Evolutionary conservation across 306 rosid species (phyloP).

Genomic region (Cicer yamashitae): DNA sequence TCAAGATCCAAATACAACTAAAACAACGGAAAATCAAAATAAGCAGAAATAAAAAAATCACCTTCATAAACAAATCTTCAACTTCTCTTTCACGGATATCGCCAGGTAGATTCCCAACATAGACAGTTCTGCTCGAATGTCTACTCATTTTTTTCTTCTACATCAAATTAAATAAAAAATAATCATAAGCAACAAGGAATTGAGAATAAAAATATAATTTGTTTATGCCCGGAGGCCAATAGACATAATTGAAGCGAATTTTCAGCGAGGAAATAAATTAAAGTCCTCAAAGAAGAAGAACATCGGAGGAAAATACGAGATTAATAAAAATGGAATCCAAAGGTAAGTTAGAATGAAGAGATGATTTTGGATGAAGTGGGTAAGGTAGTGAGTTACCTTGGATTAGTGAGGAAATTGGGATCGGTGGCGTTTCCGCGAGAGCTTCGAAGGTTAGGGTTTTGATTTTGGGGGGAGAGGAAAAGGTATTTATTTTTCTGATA

Average conservation of each 20-base stretch:
- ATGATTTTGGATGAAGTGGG: neutral
- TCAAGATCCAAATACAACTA: neutral
- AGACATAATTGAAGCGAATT: neutral
- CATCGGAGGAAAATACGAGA: neutral
- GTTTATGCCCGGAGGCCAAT: conserved; percentile 3
- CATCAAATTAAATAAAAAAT: neutral
- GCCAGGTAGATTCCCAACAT: conserved; percentile 98
- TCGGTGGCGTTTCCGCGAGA: conserved; percentile 38
- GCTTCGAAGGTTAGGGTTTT: conserved; percentile 45
- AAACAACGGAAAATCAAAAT: neutral
- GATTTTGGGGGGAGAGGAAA: conserved; percentile 20
- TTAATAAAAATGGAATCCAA: neutral
- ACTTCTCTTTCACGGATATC: conserved; percentile 99
- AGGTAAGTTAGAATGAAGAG: neutral
- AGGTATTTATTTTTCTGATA: neutral
- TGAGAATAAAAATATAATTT: neutral
- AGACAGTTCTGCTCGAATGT: conserved; percentile 86
- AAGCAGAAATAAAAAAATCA: conserved; percentile 11
- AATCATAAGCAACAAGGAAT: neutral
- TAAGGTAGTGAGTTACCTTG: conserved; percentile 44
- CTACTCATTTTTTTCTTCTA: conserved; percentile 78
- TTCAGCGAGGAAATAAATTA: conserved; percentile 12
- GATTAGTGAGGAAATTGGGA: conserved; percentile 43
- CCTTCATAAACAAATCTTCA: conserved; percentile 94
- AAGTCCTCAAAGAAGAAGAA: neutral